Evolutionary conservation across 2,329 filamentous ascomycete species (phyloP), one percentile per base, ranked within the genome.

Genomic region (Scytalidium sp.): DNA sequence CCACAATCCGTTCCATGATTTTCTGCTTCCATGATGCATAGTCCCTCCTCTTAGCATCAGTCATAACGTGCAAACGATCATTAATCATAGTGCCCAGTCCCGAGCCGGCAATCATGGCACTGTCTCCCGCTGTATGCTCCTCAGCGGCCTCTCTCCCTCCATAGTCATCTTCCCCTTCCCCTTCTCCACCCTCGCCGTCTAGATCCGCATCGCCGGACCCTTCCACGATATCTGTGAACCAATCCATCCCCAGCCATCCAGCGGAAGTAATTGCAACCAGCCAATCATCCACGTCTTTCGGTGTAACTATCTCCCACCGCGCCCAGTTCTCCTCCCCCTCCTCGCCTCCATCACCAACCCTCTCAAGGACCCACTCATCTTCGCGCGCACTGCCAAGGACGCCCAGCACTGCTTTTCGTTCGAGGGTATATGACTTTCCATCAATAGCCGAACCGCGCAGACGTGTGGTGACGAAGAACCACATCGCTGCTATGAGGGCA

Each of bases 61-160:
- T 85, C 58, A 92, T 66, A 60, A 84, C 89, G 60, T 91, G 86
- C 60, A 88, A 84, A 43, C 79, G 78, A 55, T 85, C 83, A 65
- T 91, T 87, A 58, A 92, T 81, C 87, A 91, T 91, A 2, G 84
- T 87, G 8, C 57, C 56, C 13, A 59, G 15, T 8, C 51, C 58
- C 13, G 39, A 48, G 50, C 52, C 29, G 36, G 47, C 13, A 40
- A 21, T 56, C 46, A 53, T 56, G 47, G 56, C 44, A 46, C 49
- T 51, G 48, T 49, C 42, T 19, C 23, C 27, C 19, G 41, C 43
- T 47, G 25, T 21, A 19, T 58, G 20, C 57, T 67, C 68, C n/a
- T 63, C 60, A 7, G 63, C 60, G 9, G 66, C 64, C 40, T 59
- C 60, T n/a, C 65, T 68, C 19, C 62, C 49, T 22, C 63, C 59